Evolutionary conservation across 2,329 filamentous ascomycete genomes (phyloP), one percentile per base, ranked within the genome.

Genomic region (Alternaria sp.): DNA sequence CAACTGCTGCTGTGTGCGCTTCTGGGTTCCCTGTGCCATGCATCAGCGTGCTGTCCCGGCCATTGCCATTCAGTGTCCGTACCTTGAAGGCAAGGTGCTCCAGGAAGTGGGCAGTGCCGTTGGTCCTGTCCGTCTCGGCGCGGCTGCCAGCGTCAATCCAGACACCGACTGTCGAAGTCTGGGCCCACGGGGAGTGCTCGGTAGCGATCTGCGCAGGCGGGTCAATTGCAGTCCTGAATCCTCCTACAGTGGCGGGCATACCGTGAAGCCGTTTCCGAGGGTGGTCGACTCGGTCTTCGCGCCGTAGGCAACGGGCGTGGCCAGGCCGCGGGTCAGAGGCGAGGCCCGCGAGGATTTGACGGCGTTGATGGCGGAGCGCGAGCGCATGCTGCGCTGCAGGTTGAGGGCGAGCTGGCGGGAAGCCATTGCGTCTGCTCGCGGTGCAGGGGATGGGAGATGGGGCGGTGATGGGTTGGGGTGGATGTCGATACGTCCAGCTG

Each of bases 41-140:
- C 62, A 69, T 79, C 70, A 78, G 77, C 72, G 28, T 65, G 55
- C 58, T 52, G 23, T 59, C 57, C 54, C 55, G 52, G 49, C 19
- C 57, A 63, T 28, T 53, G 57, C 47, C 61, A 63, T 55, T 50
- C 45, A 32, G 19, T 56, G 13, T 58, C 30, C 60, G 56, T 88
- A 97, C 93, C 93, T 99, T 99, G 90, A 99, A 99, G 77, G 96
- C 96, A 83, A 99, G 89, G 87, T 99, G 96, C 88, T 99, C 96
- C 77, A 99, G 90, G 88, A 99, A 99, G 87, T 99, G 96, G 80
- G 96, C 96, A 77, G 96, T 99, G 84, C 96, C 96, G 86, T 98
- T 99, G 80, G 93, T 98, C 89, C 93, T 93, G 85, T 96, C 90
- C 76, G 96, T 99, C 88, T 99, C 96, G 82, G 96, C 93, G 83